Conservation (phyloP, 192 early-diverging fungal genomes). For the Lobosporangium transversale region DNA sequence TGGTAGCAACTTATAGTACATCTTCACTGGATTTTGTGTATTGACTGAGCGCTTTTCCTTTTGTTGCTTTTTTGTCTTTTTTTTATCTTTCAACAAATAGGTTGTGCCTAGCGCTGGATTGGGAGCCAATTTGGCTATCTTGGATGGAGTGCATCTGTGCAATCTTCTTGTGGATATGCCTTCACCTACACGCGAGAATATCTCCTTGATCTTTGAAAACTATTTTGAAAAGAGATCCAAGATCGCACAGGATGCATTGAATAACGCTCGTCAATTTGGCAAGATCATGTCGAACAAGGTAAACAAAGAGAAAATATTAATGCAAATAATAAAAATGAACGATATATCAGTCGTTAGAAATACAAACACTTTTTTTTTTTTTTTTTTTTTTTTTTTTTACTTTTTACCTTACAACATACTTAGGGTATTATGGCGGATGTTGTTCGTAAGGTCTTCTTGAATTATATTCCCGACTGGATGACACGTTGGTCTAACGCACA, state of each 20-base stretch:
- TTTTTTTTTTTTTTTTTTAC: neutral
- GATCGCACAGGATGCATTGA: constrained; percentile 27
- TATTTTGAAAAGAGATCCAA: constrained; percentile 26
- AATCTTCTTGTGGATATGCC: constrained; percentile 39
- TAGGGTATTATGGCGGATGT: constrained; percentile 28
- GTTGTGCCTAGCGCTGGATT: constrained; percentile 47
- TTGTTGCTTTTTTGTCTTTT: neutral
- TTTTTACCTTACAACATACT: neutral
- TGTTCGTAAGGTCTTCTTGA: constrained; percentile 45
- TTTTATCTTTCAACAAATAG: neutral
- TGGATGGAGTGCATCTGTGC: constrained; percentile 43
- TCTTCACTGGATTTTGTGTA: no score
- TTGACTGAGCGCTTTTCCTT: no score
- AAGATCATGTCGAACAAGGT: constrained; percentile 49
- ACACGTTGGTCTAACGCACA: constrained; percentile 27
- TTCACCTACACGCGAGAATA: constrained; percentile 8
- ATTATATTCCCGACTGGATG: constrained; percentile 46
- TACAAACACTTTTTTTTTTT: no score
- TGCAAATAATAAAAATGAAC: neutral
- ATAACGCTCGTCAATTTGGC: constrained; percentile 44
- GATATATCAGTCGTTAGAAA: no score
- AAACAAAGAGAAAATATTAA: neutral
- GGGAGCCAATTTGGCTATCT: constrained; percentile 41
- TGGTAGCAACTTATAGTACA: no score
- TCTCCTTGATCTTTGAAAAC: constrained; percentile 24